Conservation (phyloP, 2,329 filamentous ascomycete genomes). For the Graphilbum ipis-grandicollis region DNA sequence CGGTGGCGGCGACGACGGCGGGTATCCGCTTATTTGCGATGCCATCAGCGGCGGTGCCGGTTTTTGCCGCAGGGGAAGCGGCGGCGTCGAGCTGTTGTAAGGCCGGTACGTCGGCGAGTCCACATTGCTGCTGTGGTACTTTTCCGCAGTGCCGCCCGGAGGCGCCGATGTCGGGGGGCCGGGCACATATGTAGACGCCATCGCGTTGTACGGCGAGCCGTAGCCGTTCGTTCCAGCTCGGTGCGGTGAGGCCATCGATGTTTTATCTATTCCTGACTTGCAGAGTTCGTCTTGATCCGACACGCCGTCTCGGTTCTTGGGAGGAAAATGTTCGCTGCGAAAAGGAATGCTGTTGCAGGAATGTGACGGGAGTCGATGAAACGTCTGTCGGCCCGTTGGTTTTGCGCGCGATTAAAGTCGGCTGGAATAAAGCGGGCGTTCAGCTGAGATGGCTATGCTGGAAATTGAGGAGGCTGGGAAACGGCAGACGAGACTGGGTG, state of each 20-base stretch:
- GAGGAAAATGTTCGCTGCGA: too few relatives aligned
- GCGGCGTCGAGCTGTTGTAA: not conserved
- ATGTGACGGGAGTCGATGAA: too few relatives aligned
- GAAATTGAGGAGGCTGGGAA: too few relatives aligned
- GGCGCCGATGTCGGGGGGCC: not conserved
- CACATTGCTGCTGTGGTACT: not conserved
- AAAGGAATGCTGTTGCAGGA: too few relatives aligned
- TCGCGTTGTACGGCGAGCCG: not conserved
- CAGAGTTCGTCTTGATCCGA: not conserved
- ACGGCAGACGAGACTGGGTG: too few relatives aligned
- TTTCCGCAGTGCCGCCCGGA: not conserved
- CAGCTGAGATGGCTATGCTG: too few relatives aligned
- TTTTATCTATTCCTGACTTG: too few relatives aligned
- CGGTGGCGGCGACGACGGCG: slow-evolving; percentile 1
- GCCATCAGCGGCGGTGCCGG: not conserved
- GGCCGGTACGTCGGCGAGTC: not conserved
- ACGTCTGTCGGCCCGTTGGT: too few relatives aligned
- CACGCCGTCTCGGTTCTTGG: too few relatives aligned
- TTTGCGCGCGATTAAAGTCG: too few relatives aligned
- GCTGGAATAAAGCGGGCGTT: too few relatives aligned
- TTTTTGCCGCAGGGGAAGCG: not conserved
- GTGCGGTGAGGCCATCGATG: not conserved
- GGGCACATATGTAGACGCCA: not conserved
- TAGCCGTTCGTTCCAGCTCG: not conserved
- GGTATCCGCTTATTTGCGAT: not conserved